These are phyloP conservation scores for Rhizopus delemar DNA, from an alignment of 371 early-diverging fungal genomes.

Conservation along the genomic window DNA sequence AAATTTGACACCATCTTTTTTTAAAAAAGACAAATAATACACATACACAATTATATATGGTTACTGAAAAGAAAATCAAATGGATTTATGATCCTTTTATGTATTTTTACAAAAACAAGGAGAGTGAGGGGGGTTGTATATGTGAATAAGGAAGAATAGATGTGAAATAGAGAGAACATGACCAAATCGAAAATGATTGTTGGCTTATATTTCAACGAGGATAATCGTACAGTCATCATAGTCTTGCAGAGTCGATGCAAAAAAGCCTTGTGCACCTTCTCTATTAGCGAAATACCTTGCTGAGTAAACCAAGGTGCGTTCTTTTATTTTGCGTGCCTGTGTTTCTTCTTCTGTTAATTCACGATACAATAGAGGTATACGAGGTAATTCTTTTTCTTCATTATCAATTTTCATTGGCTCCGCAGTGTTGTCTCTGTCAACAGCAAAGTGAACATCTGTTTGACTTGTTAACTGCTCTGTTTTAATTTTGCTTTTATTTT, in stretches of 20 bases:
- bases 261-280: conserved; percentile 50
- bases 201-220: conserved; percentile 43
- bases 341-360: conserved; percentile 36
- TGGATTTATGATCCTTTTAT: too few relatives aligned
- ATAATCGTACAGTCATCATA: conserved; percentile 59
- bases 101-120: too few relatives aligned
- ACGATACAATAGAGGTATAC: conserved; percentile 35
- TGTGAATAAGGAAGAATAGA: neutral
- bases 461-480: too few relatives aligned
- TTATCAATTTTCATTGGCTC: conserved; percentile 2
- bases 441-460: too few relatives aligned
- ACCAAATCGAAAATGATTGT: neutral
- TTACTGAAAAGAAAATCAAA: too few relatives aligned
- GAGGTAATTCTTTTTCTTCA: conserved; percentile 22
- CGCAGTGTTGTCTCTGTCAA: neutral
- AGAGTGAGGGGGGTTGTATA: neutral
- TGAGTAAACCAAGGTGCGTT: conserved; percentile 40
- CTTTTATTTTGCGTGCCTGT: conserved; percentile 36
- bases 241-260: conserved; percentile 52
- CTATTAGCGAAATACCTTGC: conserved; percentile 53
- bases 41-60: too few relatives aligned
- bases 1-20: too few relatives aligned
- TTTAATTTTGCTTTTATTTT: conserved; percentile 2
- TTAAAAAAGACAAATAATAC: too few relatives aligned
- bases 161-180: neutral